phyloP scores from a whole-genome alignment of 345 rosid genomes.

The Salix caprea region DNA sequence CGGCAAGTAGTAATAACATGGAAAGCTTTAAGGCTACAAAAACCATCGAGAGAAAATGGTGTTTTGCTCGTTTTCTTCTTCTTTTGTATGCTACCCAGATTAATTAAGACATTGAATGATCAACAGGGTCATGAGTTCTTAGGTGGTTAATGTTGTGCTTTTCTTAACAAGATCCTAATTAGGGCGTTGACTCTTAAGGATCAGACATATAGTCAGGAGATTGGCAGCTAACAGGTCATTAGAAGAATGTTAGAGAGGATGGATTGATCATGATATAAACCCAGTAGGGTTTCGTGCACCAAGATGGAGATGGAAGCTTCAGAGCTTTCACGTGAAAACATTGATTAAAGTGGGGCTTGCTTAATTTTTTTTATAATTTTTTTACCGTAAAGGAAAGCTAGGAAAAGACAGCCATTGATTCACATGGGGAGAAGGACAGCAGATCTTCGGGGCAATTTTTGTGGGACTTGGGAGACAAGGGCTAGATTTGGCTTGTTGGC shows the following conservation, averaged over 20 bases:
- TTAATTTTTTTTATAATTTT: neutral
- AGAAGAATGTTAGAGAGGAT: no score
- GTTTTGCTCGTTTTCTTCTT: neutral
- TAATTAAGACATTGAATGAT: neutral
- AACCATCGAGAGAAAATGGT: neutral
- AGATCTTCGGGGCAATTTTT: neutral
- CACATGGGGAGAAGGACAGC: slow-evolving; percentile 25
- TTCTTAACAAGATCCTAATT: no score
- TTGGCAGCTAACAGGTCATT: no score
- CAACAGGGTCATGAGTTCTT: neutral
- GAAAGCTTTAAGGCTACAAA: neutral
- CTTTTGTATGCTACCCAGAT: neutral
- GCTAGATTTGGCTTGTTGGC: neutral
- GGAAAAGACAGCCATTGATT: slow-evolving; percentile 7
- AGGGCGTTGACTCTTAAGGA: no score
- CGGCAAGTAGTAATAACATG: slow-evolving; percentile 12
- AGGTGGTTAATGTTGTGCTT: no score
- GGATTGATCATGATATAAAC: no score
- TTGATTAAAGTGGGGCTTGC: neutral
- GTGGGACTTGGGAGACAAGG: slow-evolving; percentile 8
- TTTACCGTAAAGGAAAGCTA: neutral
- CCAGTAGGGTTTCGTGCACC: neutral
- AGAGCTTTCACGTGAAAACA: slow-evolving; percentile 29
- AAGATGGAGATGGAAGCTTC: slow-evolving; percentile 4
- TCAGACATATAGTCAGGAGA: no score